Base-by-base conservation (phyloP, 2,329 filamentous ascomycete species). In the Thelonectria blattea region DNA sequence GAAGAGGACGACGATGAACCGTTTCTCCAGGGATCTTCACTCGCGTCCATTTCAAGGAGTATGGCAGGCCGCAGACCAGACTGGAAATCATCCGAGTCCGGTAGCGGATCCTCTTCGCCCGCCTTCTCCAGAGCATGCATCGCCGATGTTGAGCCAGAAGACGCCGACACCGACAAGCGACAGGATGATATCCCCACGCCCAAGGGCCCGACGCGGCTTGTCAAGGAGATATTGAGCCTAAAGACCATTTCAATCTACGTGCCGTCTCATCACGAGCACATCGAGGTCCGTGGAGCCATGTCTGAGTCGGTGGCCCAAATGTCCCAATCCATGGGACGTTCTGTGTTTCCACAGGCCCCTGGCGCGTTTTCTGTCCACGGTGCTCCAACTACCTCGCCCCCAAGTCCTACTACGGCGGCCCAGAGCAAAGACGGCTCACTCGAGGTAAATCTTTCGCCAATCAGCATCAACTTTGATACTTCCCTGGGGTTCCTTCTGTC, bases 321-420 rank as follows among this genome's bases (percentile, higher is more conserved):
- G 7, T 68, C 70, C 8, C 68, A 73, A 32, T 72, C 74, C 14
- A 62, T 81, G 39, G 69, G 70, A 0, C 74, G 69, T 39, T 83
- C 81, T 2, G 62, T 78, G 11, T 78, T 79, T n/a, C 80, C 81
- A 0, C 79, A 87, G 67, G 71, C 88, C 3, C 87, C 87, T 1
- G 88, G 87, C 1, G 81, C 87, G 2, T 89, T 89, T 70, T 89
- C 86, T 0, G 75, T 85, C 2, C 74, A 82, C 43, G 65, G 64
- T 3, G 56, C 64, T 10, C 7, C 62, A 17, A 54, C 69, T 20
- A 47, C 56, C 17, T 47, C 42, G 20, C 43, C 62, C 39, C 32
- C 43, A 39, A 62, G 61, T 45, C 27, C 41, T 20, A 24, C 61
- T 37, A 5, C 41, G 39, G 14, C 45, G 22, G 45, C 37, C 17